Evolutionary conservation across 305 asterid genomes (phyloP).

Genomic region (Fraxinus latifolia): DNA sequence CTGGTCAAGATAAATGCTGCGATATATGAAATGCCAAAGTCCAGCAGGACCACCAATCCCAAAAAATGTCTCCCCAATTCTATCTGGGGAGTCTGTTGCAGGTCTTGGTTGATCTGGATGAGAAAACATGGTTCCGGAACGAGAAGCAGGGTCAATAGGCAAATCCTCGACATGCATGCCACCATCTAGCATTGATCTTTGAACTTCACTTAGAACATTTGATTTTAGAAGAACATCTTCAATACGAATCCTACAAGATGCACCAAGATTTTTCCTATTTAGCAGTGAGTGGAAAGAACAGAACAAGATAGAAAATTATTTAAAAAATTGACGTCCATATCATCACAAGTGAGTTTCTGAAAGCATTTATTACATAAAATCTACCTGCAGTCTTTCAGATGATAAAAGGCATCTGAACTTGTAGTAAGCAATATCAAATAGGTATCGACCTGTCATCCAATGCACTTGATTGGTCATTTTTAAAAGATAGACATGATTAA

Average conservation of each 20-base stretch:
- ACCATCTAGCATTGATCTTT: constrained; percentile 80
- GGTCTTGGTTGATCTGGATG: constrained; percentile 57
- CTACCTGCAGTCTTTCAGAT: constrained; percentile 93
- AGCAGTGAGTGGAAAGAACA: constrained; percentile 23
- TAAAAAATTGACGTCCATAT: constrained; percentile 1
- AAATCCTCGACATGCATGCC: constrained; percentile 86
- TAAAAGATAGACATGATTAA: constrained; percentile 13
- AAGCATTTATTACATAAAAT: constrained; percentile 17
- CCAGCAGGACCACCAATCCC: constrained; percentile 95
- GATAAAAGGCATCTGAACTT: constrained; percentile 82
- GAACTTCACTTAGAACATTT: constrained; percentile 83
- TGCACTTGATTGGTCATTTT: constrained; percentile 16
- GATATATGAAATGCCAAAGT: constrained; percentile 94
- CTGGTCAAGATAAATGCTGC: constrained; percentile 81
- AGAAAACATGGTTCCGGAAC: constrained; percentile 52
- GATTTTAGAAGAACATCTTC: constrained; percentile 79
- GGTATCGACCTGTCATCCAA: constrained; percentile 70
- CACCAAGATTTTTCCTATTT: constrained; percentile 23
- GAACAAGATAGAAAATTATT: neutral
- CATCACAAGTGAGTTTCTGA: constrained; percentile 14
- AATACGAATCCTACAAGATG: constrained; percentile 66
- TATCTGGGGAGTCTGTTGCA: constrained; percentile 45
- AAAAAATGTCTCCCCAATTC: constrained; percentile 39
- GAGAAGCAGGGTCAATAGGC: constrained; percentile 55
- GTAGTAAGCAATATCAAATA: constrained; percentile 84